phyloP scores from a whole-genome alignment of 106 monocot species.

The Dendrobium huoshanense region DNA sequence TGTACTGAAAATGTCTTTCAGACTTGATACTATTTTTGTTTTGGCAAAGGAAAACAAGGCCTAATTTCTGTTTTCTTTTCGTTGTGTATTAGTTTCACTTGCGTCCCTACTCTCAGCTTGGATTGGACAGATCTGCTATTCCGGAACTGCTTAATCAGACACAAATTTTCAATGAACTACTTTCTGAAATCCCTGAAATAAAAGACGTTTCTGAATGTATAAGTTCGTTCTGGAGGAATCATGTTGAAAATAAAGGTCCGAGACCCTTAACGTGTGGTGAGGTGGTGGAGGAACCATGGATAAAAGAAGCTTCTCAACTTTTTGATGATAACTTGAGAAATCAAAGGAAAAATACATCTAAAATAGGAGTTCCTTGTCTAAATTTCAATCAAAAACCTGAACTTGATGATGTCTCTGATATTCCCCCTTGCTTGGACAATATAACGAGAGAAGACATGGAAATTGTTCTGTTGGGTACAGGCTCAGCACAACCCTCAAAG shows the following conservation, averaged over 20 bases:
- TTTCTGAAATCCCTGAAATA: constrained; percentile 87
- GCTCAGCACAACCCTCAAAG: constrained; percentile 96
- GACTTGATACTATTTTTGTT: not conserved
- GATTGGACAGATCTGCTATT: constrained; percentile 65
- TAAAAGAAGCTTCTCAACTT: constrained; percentile 29
- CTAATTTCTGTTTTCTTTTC: not conserved
- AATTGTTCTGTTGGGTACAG: constrained; percentile 82
- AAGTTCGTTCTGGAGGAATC: constrained; percentile 38
- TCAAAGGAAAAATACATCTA: constrained; percentile 12
- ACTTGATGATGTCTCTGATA: constrained; percentile 23
- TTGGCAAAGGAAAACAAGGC: not conserved
- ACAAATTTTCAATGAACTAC: constrained; percentile 59
- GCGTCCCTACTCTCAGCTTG: constrained; percentile 76
- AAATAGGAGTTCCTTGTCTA: constrained; percentile 10
- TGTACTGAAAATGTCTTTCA: not conserved
- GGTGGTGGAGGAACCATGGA: constrained; percentile 83
- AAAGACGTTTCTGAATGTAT: constrained; percentile 49
- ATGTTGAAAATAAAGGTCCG: constrained; percentile 14
- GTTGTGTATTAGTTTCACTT: constrained; percentile 67
- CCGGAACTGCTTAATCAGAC: constrained; percentile 33
- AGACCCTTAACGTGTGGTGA: not conserved
- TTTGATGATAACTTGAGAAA: constrained; percentile 8
- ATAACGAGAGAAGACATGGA: constrained; percentile 96
- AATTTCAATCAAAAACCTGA: constrained; percentile 13
- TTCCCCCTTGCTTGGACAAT: constrained; percentile 74